Evolutionary conservation across 306 rosid species (phyloP), one percentile per base, ranked within the genome.

Genomic region (Quercus agrifolia): DNA sequence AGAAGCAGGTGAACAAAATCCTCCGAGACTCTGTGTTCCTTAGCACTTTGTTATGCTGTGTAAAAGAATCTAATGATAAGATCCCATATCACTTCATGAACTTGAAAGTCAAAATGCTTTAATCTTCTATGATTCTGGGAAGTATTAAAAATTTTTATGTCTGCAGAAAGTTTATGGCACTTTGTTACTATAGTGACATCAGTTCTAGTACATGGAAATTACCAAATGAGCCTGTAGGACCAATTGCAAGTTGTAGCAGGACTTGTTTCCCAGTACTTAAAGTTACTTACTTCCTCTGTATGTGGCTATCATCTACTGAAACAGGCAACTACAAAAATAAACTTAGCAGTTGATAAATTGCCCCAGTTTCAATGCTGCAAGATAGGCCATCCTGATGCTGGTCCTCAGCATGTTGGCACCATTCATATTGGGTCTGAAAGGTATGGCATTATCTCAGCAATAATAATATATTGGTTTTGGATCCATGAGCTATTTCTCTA

Each of bases 401-500:
- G 94, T 75, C 96, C 97, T 28, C 97, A 93, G 89, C 99, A 93
- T 83, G 74, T 76, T 68, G 98, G 96, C 66, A 92, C 98, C 59
- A 93, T 91, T 81, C 99, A 95, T 85, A 95, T 95, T 56, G 99
- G 96, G 83, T 87, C 97, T 27, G 98, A 95, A 84, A 93, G 96
- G 98, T 93, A 77, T 52, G 79, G 35, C 56, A 3, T 46, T 63
- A 69, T 74, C 80, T 64, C 38, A 64, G 23, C 46, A 25, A 9
- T 52, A 18, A 52, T 56, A 63, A 71, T 20, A 72, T 61, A 18
- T 41, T 64, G 10, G 12, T 58, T 61, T 56, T 19, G 28, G 62
- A 56, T 44, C 15, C 44, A 56, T 27, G 7, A 12, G n/a, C 13
- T 30, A 28, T 27, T 23, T 62, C 23, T 64, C 18, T 1, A 13